Evolutionary conservation across 805 yeast species (phyloP), one percentile per base, ranked within the genome.

Genomic region (Candida sanyiensis): DNA sequence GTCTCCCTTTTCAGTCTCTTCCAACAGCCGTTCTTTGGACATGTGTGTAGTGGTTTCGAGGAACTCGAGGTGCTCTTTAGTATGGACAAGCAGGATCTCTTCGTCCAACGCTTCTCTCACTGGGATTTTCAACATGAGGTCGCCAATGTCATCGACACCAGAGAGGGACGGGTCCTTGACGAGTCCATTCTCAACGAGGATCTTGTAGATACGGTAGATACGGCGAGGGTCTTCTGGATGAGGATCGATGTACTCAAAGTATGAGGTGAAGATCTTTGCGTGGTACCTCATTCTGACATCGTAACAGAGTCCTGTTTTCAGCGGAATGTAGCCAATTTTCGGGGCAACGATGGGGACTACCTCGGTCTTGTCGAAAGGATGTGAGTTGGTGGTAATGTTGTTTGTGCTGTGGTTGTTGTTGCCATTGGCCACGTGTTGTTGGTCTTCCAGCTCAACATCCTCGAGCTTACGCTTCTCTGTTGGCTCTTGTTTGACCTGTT

Each of bases 151-250:
- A 37, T 80, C 83, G 6, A 73, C 61, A 6, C 81, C 70, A 1
- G 66, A 59, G 10, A 85, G 89, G 3, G 83, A 73, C 12, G 86
- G 82, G 56, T 90, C 97, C 26, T 67, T 73, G 40, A 93, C 81
- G 12, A 93, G 69, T 0, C 98, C 98, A 27, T 93, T 88, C 56
- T 93, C 97, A 0, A 96, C 97, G 31, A 93, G 70, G 29, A 84
- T 83, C 63, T 93, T 88, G 66, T 93, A 93, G 33, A 93, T 85
- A 40, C 97, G 73, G 62, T 89, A 93, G 26, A 90, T 89, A 50
- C 99, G 77, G 46, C 98, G 73, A 9, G 99, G 99, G 57, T 93
- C 98, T 59, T 93, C 99, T 5, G 99, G 99, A 58, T 93, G 99
- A 2, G 97, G 98, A 57, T 93, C 98, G 37, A 90, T 86, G 61